A percentile compares a stretch with the other conserved stretches of the same genome.
Evolutionary conservation across 257 asterid species (phyloP).

Genomic region (Petunia axillaris): DNA sequence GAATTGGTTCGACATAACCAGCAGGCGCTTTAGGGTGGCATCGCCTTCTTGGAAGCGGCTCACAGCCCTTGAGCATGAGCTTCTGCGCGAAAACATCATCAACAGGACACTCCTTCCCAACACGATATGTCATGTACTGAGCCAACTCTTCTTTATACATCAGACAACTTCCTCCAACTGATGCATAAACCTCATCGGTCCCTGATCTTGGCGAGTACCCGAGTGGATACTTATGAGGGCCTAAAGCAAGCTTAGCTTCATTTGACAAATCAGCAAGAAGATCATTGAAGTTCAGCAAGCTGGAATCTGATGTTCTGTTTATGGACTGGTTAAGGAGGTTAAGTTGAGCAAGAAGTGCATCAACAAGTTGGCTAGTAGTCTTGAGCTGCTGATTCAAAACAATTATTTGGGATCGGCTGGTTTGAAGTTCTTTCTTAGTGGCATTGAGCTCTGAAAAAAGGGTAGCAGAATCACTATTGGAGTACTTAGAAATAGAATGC

Average conservation of each 20-base stretch:
- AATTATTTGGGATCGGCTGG: constrained; percentile 30
- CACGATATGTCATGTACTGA: constrained; percentile 44
- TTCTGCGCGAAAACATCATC: constrained; percentile 55
- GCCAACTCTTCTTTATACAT: constrained; percentile 42
- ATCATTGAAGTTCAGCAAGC: constrained; percentile 25
- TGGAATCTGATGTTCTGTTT: neutral
- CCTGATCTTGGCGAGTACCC: constrained; percentile 46
- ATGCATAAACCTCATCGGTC: constrained; percentile 42
- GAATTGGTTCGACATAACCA: constrained; percentile 46
- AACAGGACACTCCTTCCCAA: constrained; percentile 51
- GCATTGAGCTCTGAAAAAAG: constrained; percentile 44
- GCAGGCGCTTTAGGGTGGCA: constrained; percentile 61
- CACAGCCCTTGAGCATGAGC: constrained; percentile 60
- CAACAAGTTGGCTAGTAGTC: constrained; percentile 36
- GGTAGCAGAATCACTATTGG: constrained; percentile 28
- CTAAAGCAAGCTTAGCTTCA: constrained; percentile 51
- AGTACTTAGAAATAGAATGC: constrained; percentile 29
- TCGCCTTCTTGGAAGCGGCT: constrained; percentile 59
- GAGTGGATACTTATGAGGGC: constrained; percentile 57
- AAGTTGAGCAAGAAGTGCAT: constrained; percentile 34
- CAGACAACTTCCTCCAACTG: constrained; percentile 56
- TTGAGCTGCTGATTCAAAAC: constrained; percentile 42
- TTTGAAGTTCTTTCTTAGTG: constrained; percentile 39
- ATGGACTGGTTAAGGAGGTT: constrained; percentile 36
- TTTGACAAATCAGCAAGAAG: constrained; percentile 27